Percentiles rank a stretch among this genome's conserved stretches.
phyloP scores from a whole-genome alignment of 352 stramenopile genomes.

The Nothophytophthora sp. region DNA sequence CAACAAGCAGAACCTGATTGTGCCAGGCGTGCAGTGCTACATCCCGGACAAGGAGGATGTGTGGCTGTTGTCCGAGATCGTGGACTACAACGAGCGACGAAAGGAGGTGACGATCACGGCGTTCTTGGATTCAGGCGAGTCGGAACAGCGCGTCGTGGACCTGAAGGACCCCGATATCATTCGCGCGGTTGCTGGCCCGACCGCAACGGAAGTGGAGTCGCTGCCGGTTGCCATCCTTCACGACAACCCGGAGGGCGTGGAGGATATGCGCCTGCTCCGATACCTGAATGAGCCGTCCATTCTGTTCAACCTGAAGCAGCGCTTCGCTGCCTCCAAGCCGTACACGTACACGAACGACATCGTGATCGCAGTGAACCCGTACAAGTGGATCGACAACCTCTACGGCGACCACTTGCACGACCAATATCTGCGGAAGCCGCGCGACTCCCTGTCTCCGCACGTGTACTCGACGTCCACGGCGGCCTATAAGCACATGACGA shows the following conservation, averaged over 20 bases:
- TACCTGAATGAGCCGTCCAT: constrained; percentile 94
- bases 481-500: constrained; percentile 86
- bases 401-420: constrained; percentile 90
- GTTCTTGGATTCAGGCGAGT: constrained; percentile 62
- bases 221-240: constrained; percentile 83
- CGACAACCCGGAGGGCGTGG: constrained; percentile 72
- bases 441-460: constrained; percentile 70
- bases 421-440: constrained; percentile 75
- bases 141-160: constrained; percentile 73
- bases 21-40: constrained; percentile 88
- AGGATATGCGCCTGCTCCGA: constrained; percentile 86
- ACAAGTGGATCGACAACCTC: constrained; percentile 93
- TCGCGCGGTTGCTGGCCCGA: constrained; percentile 73
- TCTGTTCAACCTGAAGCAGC: constrained; percentile 93
- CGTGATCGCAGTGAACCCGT: constrained; percentile 98
- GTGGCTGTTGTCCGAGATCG: constrained; percentile 81
- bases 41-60: constrained; percentile 88
- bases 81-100: constrained; percentile 81
- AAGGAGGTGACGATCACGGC: constrained; percentile 84
- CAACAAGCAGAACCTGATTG: constrained; percentile 86
- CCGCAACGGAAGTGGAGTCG: constrained; percentile 79
- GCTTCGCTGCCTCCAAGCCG: constrained; percentile 89
- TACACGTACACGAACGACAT: constrained; percentile 99
- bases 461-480: constrained; percentile 89
- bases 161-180: constrained; percentile 87